phyloP scores from a whole-genome alignment of 2,329 filamentous ascomycete species.

The Cladosporium colombiae region DNA sequence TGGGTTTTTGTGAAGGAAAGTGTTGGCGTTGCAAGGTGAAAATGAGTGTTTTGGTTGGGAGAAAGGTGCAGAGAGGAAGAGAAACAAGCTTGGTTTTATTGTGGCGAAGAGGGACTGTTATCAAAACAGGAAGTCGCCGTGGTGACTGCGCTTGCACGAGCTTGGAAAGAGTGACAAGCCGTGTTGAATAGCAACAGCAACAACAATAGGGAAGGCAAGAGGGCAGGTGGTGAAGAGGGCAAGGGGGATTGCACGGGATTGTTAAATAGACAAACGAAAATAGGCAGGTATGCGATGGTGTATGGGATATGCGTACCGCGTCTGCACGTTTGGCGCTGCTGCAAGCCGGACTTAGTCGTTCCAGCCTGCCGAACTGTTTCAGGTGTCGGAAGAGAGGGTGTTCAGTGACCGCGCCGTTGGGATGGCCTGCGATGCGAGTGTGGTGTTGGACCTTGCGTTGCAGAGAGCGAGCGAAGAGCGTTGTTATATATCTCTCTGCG shows the following conservation, averaged over 20 bases:
- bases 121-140: constrained; percentile 14
- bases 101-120: constrained; percentile 5
- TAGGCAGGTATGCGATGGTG: background rate
- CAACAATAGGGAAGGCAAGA: constrained; percentile 6
- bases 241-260: background rate
- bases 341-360: constrained; percentile 6
- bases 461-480: background rate
- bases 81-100: background rate
- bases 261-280: background rate
- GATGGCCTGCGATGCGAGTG: background rate
- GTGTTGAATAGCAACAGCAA: constrained; percentile 5
- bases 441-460: background rate
- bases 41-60: constrained; percentile 6
- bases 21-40: constrained; percentile 1
- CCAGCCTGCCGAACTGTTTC: constrained; percentile 11
- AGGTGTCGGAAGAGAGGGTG: constrained; percentile 7
- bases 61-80: background rate
- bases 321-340: constrained; percentile 17
- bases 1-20: background rate
- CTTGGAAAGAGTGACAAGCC: background rate
- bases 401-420: constrained; percentile 13
- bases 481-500: background rate
- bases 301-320: constrained; percentile 15
- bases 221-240: background rate
- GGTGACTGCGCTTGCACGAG: constrained; percentile 10